Evolutionary conservation across 2,329 filamentous ascomycete genomes (phyloP), one percentile per base, ranked within the genome.

Genomic region (Coleophoma eucalyptorum): DNA sequence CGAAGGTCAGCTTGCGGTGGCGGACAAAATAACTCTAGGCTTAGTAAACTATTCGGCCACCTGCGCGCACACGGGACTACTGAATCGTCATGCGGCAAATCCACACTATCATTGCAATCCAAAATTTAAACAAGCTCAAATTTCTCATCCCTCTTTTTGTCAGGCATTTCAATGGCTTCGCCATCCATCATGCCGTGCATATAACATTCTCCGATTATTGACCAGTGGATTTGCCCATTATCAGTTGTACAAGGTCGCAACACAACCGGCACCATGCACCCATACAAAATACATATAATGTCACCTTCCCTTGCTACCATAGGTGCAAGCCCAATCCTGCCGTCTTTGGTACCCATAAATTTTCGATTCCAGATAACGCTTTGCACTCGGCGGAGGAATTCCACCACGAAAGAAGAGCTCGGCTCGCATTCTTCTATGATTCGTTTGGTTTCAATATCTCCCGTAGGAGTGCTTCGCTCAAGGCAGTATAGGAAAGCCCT

Each of bases 281-380:
- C 51, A 33, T 53, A 50, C 3, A 55, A 43, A 6, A 55, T 48
- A 41, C 50, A 49, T 11, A 58, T 33, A 1, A 44, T 8, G 37
- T 58, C 56, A 7, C 44, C 35, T n/a, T 37, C 19, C 16, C 42
- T 20, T 2, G 53, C 33, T 11, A 38, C 46, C 43, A 42, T 43
- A 5, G 53, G 52, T 3, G 38, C 53, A 4, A 52, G 13, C 5
- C 51, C 51, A 11, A 55, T 18, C 7, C 31, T 31, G 7, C 21
- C 19, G 18, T 49, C 21, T 18, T 11, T 34, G 32, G 43, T 49
- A 11, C 46, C 18, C 10, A 13, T 37, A 11, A 55, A 46, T 32
- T 51, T 55, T 19, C 50, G 52, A 43, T 57, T 57, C 55, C 55
- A 55, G 21, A 57, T 55, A 3, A 57, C 50, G n/a, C 43, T 50